phyloP scores from a whole-genome alignment of 495 filamentous ascomycete genomes.

The Daldinia bambusicola region DNA sequence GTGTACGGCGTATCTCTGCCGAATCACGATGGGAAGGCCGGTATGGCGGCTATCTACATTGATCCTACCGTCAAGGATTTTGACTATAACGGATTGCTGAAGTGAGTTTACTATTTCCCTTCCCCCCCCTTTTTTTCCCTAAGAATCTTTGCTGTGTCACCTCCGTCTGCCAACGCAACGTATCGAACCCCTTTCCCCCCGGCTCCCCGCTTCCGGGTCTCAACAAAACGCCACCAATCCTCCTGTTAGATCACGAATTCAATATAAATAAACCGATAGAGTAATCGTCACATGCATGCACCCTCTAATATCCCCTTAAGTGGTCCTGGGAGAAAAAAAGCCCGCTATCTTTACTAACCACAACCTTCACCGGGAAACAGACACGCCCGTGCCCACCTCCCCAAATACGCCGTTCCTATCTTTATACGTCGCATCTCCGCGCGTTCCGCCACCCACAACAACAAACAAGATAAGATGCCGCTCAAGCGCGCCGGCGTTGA shows the following conservation, averaged over 20 bases:
- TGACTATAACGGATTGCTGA: slow-evolving; percentile 64
- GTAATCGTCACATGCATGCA: background rate
- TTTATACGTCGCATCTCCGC: slow-evolving; percentile 73
- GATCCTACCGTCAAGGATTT: slow-evolving; percentile 58
- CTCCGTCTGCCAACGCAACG: background rate
- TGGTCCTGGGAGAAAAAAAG: background rate
- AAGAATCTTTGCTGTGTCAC: slow-evolving; percentile 12
- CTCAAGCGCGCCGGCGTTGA: slow-evolving; percentile 78
- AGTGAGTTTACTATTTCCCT: slow-evolving; percentile 46
- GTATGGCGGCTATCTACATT: slow-evolving; percentile 69
- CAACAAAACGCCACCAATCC: slow-evolving; percentile 16
- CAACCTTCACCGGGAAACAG: slow-evolving; percentile 34
- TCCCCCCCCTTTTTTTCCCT: background rate
- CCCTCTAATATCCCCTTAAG: background rate
- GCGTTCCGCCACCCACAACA: slow-evolving; percentile 76
- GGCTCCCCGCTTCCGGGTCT: background rate
- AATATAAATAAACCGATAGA: background rate
- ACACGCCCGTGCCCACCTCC: slow-evolving; percentile 66
- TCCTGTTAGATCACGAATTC: background rate
- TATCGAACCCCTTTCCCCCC: background rate
- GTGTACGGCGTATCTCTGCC: slow-evolving; percentile 82
- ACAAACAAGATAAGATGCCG: slow-evolving; percentile 85
- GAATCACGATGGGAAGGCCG: slow-evolving; percentile 75
- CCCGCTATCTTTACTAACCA: background rate
- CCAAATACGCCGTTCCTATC: slow-evolving; percentile 79